phyloP scores from a whole-genome alignment of 1,284 basidiomycete species.

The Pyrrhoderma noxium region DNA sequence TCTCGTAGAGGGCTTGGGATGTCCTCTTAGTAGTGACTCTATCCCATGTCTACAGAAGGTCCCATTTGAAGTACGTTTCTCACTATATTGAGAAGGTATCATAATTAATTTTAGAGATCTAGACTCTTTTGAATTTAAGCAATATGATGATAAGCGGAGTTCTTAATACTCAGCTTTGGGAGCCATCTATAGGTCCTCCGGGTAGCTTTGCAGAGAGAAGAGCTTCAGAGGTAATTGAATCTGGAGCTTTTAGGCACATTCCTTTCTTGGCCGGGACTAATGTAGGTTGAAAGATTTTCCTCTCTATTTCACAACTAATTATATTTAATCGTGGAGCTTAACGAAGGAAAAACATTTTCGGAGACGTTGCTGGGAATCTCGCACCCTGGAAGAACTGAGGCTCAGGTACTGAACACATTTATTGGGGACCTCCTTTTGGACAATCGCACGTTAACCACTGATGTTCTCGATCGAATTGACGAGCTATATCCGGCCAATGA shows the following conservation, averaged over 20 bases:
- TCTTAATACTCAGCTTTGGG: conserved; percentile 50
- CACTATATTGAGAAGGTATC: background rate
- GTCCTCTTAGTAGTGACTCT: conserved; percentile 33
- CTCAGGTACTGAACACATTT: conserved; percentile 37
- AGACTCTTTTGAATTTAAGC: conserved; percentile 41
- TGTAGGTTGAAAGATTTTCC: conserved; percentile 26
- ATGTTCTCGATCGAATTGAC: conserved; percentile 33
- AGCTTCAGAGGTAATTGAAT: conserved; percentile 40
- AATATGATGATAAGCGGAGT: conserved; percentile 39
- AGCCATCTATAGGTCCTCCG: conserved; percentile 45
- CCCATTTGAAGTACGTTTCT: conserved; percentile 36
- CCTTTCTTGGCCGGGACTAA: conserved; percentile 52
- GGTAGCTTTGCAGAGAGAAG: conserved; percentile 44
- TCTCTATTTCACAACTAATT: background rate
- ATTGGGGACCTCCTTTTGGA: conserved; percentile 42
- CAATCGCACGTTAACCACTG: conserved; percentile 37
- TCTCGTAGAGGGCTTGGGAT: conserved; percentile 40
- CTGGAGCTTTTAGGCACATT: conserved; percentile 45
- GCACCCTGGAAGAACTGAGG: conserved; percentile 32
- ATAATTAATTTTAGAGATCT: background rate
- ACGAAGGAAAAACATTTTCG: conserved; percentile 45
- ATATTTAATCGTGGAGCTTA: conserved; percentile 30
- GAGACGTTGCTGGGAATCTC: conserved; percentile 30
- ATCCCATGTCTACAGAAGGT: conserved; percentile 41
- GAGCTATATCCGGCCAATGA: conserved; percentile 42